Conservation (phyloP, 257 asterid genomes). For the Vinca minor region DNA sequence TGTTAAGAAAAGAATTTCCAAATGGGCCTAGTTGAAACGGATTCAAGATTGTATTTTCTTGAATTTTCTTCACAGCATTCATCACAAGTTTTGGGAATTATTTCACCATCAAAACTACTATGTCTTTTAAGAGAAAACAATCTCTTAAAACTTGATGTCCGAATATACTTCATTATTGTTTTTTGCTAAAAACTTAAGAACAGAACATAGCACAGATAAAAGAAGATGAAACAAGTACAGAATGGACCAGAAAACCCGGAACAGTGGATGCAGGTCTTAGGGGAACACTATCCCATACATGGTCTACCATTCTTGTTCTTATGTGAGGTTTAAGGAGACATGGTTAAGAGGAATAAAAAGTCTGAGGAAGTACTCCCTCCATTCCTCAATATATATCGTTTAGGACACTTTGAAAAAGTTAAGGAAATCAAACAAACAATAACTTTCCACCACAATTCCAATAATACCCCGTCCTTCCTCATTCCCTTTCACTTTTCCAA, state of each 20-base stretch:
- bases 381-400: too few species aligned
- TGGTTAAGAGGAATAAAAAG: slow-evolving; percentile 10
- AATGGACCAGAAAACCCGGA: neutral
- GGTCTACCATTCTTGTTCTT: too few species aligned
- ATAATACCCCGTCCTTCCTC: too few species aligned
- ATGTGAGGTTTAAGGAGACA: slow-evolving; percentile 17
- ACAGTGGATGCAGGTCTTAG: neutral
- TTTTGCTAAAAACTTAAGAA: neutral
- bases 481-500: too few species aligned
- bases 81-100: slow-evolving; percentile 19
- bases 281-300: neutral
- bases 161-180: slow-evolving; percentile 61
- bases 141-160: slow-evolving; percentile 62
- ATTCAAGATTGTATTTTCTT: slow-evolving; percentile 6
- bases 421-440: too few species aligned
- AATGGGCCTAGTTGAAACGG: slow-evolving; percentile 38
- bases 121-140: slow-evolving; percentile 62
- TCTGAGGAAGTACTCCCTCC: too few species aligned
- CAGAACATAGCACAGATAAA: neutral
- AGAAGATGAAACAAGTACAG: too few species aligned
- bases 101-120: slow-evolving; percentile 33
- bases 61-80: slow-evolving; percentile 20
- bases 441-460: too few species aligned
- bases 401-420: too few species aligned
- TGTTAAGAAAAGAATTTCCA: slow-evolving; percentile 84